Evolutionary conservation across 148 eudicot genomes (phyloP).

Genomic region (Heliamphora exappendiculata): DNA sequence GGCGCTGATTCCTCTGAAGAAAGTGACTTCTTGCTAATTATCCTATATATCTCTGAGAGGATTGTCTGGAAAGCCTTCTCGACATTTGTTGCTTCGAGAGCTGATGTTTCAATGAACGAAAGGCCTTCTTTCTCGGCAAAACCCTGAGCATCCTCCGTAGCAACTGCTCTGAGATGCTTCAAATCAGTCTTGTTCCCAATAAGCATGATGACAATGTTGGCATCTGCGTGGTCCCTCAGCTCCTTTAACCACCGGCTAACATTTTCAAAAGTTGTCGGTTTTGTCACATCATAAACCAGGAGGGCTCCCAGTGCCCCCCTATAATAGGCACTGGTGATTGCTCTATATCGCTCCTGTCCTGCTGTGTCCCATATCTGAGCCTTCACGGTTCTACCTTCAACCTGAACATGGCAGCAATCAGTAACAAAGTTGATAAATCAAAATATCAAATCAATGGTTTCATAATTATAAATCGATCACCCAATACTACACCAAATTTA

Average conservation of each 20-base stretch:
- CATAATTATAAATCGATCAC: neutral
- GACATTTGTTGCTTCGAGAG: constrained; percentile 58
- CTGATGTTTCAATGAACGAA: constrained; percentile 64
- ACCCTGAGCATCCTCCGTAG: constrained; percentile 33
- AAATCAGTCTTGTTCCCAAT: constrained; percentile 70
- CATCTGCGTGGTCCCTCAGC: constrained; percentile 63
- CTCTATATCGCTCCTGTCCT: constrained; percentile 77
- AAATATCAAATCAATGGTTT: neutral
- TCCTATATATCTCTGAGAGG: constrained; percentile 53
- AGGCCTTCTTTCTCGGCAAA: constrained; percentile 61
- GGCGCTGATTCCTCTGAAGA: too few relatives aligned
- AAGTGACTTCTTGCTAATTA: constrained; percentile 59
- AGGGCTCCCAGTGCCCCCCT: constrained; percentile 78
- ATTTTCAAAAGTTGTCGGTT: constrained; percentile 59
- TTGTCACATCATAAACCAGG: constrained; percentile 54
- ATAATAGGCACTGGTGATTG: constrained; percentile 79
- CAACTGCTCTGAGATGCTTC: constrained; percentile 48
- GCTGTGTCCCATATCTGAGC: constrained; percentile 73
- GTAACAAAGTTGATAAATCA: too few relatives aligned
- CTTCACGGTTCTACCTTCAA: constrained; percentile 77
- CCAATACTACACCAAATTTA: neutral
- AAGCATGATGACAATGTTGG: constrained; percentile 75
- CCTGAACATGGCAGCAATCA: constrained; percentile 29
- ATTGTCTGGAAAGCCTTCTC: constrained; percentile 67
- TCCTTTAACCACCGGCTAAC: constrained; percentile 67